Evolutionary conservation across 805 yeast genomes (phyloP).

Genomic region (Teunomyces lycoperdinae): DNA sequence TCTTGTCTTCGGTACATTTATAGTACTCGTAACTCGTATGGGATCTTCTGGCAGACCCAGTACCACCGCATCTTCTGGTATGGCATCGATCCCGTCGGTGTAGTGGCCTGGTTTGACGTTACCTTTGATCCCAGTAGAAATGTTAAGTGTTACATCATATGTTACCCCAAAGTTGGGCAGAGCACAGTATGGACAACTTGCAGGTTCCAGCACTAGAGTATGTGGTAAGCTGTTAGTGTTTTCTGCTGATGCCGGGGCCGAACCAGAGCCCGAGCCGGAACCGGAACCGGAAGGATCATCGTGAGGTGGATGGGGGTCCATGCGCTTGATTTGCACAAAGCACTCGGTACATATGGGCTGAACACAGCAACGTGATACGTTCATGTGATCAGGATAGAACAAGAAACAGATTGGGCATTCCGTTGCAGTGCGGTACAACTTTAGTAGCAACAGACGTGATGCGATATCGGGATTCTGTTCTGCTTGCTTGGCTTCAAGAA

Average conservation of each 20-base stretch:
- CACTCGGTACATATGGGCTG: conserved; percentile 96
- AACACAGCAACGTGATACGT: conserved; percentile 81
- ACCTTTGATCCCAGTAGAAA: conserved; percentile 58
- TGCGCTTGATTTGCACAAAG: conserved; percentile 89
- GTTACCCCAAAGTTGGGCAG: conserved; percentile 81
- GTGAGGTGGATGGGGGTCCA: conserved; percentile 92
- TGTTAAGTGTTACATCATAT: conserved; percentile 59
- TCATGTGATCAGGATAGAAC: conserved; percentile 74
- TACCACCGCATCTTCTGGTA: conserved; percentile 1
- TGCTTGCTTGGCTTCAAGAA: conserved; percentile 22
- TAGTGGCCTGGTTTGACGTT: conserved; percentile 19
- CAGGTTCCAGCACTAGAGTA: conserved; percentile 77
- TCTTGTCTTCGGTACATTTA: conserved; percentile 13
- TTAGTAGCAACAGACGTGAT: conserved; percentile 47
- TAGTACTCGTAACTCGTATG: neutral
- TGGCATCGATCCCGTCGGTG: neutral
- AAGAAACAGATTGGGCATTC: conserved; percentile 97
- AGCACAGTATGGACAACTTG: conserved; percentile 93
- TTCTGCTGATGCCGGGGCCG: neutral
- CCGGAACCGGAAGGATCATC: conserved; percentile 41
- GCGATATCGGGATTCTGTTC: conserved; percentile 25
- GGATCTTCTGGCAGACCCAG: conserved; percentile 4
- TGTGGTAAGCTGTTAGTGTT: conserved; percentile 40
- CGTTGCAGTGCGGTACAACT: conserved; percentile 61
- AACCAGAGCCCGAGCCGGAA: neutral